Conservation (phyloP, 2,329 filamentous ascomycete genomes). For the Aspergillus thermomutatus region DNA sequence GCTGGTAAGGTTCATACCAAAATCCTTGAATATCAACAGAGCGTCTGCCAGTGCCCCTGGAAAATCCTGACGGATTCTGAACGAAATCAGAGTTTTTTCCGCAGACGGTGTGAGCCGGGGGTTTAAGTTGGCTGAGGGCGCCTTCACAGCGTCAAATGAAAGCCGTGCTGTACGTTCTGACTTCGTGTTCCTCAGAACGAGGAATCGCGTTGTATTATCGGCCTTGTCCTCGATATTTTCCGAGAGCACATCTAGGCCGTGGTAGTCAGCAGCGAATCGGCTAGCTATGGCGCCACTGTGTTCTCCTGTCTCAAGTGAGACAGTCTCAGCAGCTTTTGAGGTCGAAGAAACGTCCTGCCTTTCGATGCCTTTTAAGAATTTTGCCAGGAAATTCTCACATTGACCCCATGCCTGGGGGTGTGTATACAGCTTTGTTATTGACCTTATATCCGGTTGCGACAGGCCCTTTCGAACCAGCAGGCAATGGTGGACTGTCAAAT, state of each 20-base stretch:
- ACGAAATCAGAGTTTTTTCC: constrained; percentile 73
- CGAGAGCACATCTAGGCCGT: constrained; percentile 65
- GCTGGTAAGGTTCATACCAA: constrained; percentile 77
- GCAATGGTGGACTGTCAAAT: constrained; percentile 84
- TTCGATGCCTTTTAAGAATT: constrained; percentile 70
- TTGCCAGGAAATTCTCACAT: constrained; percentile 70
- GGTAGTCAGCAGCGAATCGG: constrained; percentile 65
- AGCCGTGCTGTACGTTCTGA: constrained; percentile 22
- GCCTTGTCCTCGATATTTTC: constrained; percentile 47
- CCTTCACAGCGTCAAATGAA: constrained; percentile 16
- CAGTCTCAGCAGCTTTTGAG: constrained; percentile 77
- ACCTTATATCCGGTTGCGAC: constrained; percentile 42
- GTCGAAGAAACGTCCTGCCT: constrained; percentile 82
- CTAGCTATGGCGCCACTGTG: constrained; percentile 75
- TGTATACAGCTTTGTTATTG: constrained; percentile 77
- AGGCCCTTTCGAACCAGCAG: constrained; percentile 56
- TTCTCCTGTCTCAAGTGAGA: constrained; percentile 54
- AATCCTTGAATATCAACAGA: constrained; percentile 71
- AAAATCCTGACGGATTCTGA: constrained; percentile 72
- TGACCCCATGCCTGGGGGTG: constrained; percentile 96
- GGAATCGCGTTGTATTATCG: constrained; percentile 48
- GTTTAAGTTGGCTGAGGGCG: constrained; percentile 1
- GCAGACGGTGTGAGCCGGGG: constrained; percentile 3
- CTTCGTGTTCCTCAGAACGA: constrained; percentile 39
- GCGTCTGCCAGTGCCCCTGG: constrained; percentile 82